Base-by-base conservation (phyloP, 257 asterid species). In the Prunella vulgaris region DNA sequence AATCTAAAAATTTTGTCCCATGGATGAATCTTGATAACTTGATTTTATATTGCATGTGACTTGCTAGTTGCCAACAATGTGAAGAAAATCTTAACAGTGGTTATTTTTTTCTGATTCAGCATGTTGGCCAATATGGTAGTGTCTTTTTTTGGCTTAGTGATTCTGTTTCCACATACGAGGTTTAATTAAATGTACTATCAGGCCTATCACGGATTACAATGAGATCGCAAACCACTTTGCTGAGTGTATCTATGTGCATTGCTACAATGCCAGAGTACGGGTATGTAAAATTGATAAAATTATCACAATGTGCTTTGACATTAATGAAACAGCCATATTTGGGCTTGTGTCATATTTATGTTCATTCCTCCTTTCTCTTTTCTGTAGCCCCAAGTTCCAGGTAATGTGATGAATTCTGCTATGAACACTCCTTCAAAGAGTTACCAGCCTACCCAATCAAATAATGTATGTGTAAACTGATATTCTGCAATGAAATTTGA, bases 211-310 rank as follows among this genome's bases (percentile, higher is more conserved):
- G 18, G 96, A 93, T 72, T 83, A 82, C 75, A 84, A 90, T 72
- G 97, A 90, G 89, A 82, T 93, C 68, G 77, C 99, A 38, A 61
- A 83, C 74, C 97, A 90, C 80, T 88, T 93, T 84, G 90, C 89
- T 51, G 91, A 93, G 5, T 86, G 93, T 44, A 87, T 93, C 35
- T 87, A 84, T 69, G 99, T 84, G 64, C 96, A 88, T 81, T 81
- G 82, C 84, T 78, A 82, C 91, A 90, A 90, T 73, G 87, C 95
- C 53, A 85, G 75, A 76, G 40, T 78, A 63, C 84, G 76, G 92
- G 96, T 88, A 93, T 30, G 72, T 56, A 79, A 63, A 72, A 33
- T 70, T 70, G 53, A 57, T 18, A 22, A 33, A 59, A 15, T 18
- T 46, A 20, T 71, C 52, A 14, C 56, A 21, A 10, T 59, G 38